Conservation (phyloP, 208 protist species). For the Borovskyia barvae region DNA sequence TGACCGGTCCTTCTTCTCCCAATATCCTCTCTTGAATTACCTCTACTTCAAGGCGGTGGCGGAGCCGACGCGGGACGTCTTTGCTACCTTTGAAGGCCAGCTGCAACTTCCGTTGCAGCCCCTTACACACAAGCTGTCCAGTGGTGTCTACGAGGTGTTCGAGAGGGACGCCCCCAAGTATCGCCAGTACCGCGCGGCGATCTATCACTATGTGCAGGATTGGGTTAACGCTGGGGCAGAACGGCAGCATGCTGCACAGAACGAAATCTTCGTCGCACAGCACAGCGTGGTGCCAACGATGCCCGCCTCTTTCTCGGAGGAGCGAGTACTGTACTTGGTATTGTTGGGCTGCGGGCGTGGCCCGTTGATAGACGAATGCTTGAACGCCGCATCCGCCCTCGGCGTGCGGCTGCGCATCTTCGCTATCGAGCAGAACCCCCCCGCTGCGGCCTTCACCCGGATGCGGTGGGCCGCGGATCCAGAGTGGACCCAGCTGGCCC, state of each 20-base stretch:
- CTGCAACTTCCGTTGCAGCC: slow-evolving; percentile 96
- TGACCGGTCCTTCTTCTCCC: slow-evolving; percentile 48
- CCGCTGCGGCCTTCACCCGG: slow-evolving; percentile 92
- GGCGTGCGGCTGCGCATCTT: slow-evolving; percentile 86
- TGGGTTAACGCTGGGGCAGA: slow-evolving; percentile 29
- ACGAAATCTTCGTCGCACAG: slow-evolving; percentile 10
- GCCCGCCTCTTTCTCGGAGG: slow-evolving; percentile 4
- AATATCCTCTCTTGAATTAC: slow-evolving; percentile 66
- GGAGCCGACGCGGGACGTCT: slow-evolving; percentile 50
- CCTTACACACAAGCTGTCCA: slow-evolving; percentile 96
- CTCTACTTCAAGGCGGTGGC: slow-evolving; percentile 45
- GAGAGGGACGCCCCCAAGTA: slow-evolving; percentile 98
- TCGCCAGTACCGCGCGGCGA: slow-evolving; percentile 88
- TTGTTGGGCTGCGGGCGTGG: slow-evolving; percentile 97
- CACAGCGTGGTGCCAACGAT: slow-evolving; percentile 11
- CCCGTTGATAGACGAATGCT: slow-evolving; percentile 87
- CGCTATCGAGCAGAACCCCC: slow-evolving; percentile 98
- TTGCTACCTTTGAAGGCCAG: slow-evolving; percentile 86
- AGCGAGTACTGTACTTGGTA: slow-evolving; percentile 83
- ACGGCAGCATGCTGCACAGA: slow-evolving; percentile 32
- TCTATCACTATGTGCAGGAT: slow-evolving; percentile 67
- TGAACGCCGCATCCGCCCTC: slow-evolving; percentile 75
- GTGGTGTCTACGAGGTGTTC: slow-evolving; percentile 98
- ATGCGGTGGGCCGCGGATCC: slow-evolving; percentile 52
- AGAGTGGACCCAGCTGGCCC: slow-evolving; percentile 52